phyloP scores from a whole-genome alignment of 2,329 filamentous ascomycete genomes.

The Sclerotiophoma versabilis region DNA sequence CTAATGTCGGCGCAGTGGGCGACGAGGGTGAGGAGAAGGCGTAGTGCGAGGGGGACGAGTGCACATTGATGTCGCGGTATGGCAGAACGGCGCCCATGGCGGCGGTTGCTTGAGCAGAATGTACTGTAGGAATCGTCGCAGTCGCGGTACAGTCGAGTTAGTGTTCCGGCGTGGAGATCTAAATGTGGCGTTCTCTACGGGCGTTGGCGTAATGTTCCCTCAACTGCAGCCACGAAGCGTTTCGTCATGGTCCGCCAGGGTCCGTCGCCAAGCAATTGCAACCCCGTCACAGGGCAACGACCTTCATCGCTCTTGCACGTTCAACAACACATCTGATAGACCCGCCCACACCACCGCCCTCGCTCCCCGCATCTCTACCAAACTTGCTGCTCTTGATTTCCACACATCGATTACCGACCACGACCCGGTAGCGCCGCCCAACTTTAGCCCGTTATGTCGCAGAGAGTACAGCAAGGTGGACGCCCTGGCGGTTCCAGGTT shows the following conservation, averaged over 20 bases:
- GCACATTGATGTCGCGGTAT: constrained; percentile 96
- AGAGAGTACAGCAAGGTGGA: constrained; percentile 77
- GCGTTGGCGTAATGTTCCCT: constrained; percentile 5
- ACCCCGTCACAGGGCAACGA: constrained; percentile 18
- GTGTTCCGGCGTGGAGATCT: neutral
- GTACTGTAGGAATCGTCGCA: neutral
- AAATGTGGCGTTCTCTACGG: constrained; percentile 1
- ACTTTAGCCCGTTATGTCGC: constrained; percentile 70
- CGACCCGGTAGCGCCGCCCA: constrained; percentile 33
- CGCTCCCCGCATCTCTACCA: constrained; percentile 7
- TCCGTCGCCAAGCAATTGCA: constrained; percentile 12
- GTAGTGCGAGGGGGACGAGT: constrained; percentile 90
- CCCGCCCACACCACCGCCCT: constrained; percentile 17
- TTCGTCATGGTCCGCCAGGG: constrained; percentile 25
- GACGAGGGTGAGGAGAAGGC: constrained; percentile 96
- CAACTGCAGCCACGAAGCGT: constrained; percentile 13
- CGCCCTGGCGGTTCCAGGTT: constrained; percentile 75
- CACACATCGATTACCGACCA: constrained; percentile 9
- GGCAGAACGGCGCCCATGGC: constrained; percentile 66
- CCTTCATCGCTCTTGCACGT: constrained; percentile 15
- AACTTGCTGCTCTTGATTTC: neutral
- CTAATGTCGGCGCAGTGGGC: constrained; percentile 83
- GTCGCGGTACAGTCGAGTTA: neutral
- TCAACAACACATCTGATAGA: constrained; percentile 13
- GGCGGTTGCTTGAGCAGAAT: neutral